A percentile compares a stretch with the other conserved stretches of the same genome.
These are phyloP conservation scores for Tylopilus balloui DNA, from an alignment of 768 basidiomycete genomes.

Conservation along the genomic window DNA sequence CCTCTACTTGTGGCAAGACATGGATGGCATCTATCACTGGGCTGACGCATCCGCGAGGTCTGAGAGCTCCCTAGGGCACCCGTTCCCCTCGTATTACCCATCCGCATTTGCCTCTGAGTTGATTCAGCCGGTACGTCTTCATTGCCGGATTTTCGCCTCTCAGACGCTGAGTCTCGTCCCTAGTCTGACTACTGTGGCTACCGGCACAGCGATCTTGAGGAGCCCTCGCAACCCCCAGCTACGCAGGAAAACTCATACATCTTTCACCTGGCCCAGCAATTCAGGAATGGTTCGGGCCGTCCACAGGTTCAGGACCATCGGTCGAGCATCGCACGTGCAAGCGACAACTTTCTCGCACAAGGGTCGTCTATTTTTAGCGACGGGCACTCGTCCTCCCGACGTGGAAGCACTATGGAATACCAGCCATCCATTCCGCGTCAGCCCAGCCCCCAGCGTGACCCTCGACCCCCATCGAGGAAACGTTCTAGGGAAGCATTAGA, in stretches of 20 bases:
- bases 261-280: conserved; percentile 23
- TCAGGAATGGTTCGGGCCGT: conserved; percentile 16
- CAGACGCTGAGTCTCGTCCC: conserved; percentile 1
- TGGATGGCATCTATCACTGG: conserved; percentile 27
- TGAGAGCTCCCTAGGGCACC: conserved; percentile 21
- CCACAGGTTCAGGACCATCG: conserved; percentile 30
- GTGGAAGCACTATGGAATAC: conserved; percentile 16
- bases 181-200: conserved; percentile 19
- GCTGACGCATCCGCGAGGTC: conserved; percentile 26
- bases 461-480: conserved; percentile 29
- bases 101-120: conserved; percentile 16
- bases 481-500: conserved; percentile 31
- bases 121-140: conserved; percentile 16
- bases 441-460: conserved; percentile 13
- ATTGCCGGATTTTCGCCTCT: not conserved
- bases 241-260: conserved; percentile 22
- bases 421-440: conserved; percentile 13
- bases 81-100: conserved; percentile 12
- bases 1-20: conserved; percentile 27
- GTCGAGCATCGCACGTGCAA: conserved; percentile 30
- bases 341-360: conserved; percentile 31
- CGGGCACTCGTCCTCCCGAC: conserved; percentile 18
- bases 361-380: conserved; percentile 30
- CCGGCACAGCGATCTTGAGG: conserved; percentile 16
- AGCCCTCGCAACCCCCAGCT: conserved; percentile 3